A percentile compares a stretch with the other conserved stretches of the same genome.
These are phyloP conservation scores for Euphorbia tirucalli DNA, from an alignment of 345 rosid species.

Conservation along the genomic window DNA sequence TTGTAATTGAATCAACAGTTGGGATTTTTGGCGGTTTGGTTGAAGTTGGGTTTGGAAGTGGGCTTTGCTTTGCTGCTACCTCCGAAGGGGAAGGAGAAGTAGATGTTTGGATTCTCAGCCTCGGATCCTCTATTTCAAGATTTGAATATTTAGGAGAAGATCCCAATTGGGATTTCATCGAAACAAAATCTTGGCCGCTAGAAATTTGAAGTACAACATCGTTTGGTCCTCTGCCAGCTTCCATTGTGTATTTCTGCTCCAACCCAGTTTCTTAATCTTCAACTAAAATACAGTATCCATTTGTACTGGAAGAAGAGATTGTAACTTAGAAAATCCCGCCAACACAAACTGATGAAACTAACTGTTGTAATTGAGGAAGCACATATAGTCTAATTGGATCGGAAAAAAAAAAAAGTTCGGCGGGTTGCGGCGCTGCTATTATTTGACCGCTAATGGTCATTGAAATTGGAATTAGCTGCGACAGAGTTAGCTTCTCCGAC, in stretches of 20 bases:
- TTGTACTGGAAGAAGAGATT: background rate
- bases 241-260: constrained; percentile 18
- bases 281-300: constrained; percentile 3
- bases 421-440: background rate
- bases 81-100: constrained; percentile 32
- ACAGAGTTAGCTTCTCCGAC: background rate
- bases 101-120: constrained; percentile 20
- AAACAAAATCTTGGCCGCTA: constrained; percentile 10
- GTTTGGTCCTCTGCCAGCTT: constrained; percentile 20
- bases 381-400: too few species aligned
- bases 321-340: too few species aligned
- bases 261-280: background rate
- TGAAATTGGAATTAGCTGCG: background rate
- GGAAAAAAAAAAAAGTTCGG: too few species aligned
- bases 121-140: constrained; percentile 20
- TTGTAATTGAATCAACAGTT: constrained; percentile 18
- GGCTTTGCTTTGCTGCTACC: constrained; percentile 7
- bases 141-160: constrained; percentile 17
- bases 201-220: constrained; percentile 43
- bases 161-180: constrained; percentile 9
- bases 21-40: constrained; percentile 41
- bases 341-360: too few species aligned
- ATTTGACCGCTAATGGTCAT: background rate
- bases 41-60: constrained; percentile 15
- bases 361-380: too few species aligned